A percentile compares a stretch with the other conserved stretches of the same genome.
Conservation (phyloP, 192 early-diverging fungal genomes). For the Backusella morwellensis region DNA sequence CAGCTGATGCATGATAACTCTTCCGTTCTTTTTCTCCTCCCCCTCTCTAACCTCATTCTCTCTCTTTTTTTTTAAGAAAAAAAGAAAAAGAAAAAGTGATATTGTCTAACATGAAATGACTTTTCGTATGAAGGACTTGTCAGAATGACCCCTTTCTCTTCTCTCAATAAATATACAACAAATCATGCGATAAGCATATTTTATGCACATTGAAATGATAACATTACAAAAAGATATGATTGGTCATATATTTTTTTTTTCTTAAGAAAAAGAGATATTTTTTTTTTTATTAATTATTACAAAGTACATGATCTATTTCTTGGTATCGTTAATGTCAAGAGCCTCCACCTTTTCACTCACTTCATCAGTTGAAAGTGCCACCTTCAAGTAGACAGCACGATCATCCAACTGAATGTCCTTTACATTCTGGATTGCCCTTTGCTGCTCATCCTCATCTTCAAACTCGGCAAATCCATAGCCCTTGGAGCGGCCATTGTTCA, state of each 20-base stretch:
- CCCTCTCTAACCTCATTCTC: too few species aligned
- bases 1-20: background rate
- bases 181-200: background rate
- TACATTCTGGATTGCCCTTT: constrained; percentile 64
- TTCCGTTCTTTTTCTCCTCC: background rate
- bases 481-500: constrained; percentile 68
- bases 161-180: background rate
- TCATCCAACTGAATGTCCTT: constrained; percentile 63
- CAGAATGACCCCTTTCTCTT: too few species aligned
- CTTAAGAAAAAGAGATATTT: background rate
- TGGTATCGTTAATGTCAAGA: constrained; percentile 11
- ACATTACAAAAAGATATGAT: background rate
- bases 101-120: background rate
- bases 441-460: constrained; percentile 72
- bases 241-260: background rate
- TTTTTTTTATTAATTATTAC: background rate
- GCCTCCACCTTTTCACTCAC: background rate
- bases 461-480: constrained; percentile 96
- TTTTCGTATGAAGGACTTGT: too few species aligned
- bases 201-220: background rate
- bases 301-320: background rate
- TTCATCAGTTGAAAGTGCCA: constrained; percentile 51
- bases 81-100: background rate
- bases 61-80: too few species aligned
- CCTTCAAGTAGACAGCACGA: constrained; percentile 61